Evolutionary conservation across 192 early-diverging fungal genomes (phyloP).

Genomic region (Coemansia sp.): DNA sequence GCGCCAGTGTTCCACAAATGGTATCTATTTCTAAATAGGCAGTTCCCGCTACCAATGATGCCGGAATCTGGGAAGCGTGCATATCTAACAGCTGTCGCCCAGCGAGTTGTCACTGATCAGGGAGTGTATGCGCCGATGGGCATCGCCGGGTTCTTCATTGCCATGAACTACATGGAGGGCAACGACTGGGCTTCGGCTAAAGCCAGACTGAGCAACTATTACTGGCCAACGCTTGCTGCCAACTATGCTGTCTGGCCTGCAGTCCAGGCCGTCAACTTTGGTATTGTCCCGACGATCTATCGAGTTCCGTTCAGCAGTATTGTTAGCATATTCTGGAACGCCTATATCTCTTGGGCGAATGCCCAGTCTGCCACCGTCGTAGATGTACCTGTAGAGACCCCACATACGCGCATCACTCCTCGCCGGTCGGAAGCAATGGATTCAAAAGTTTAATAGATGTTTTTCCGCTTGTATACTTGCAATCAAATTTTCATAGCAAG

Average conservation of each 20-base stretch:
- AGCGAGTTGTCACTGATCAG: slow-evolving; percentile 66
- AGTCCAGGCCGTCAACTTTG: slow-evolving; percentile 73
- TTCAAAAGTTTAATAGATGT: not conserved
- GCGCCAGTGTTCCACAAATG: slow-evolving; percentile 70
- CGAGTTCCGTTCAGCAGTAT: slow-evolving; percentile 71
- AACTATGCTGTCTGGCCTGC: slow-evolving; percentile 77
- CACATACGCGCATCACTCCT: slow-evolving; percentile 25
- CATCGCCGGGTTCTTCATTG: slow-evolving; percentile 62
- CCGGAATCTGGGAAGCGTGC: not conserved
- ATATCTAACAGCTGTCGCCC: slow-evolving; percentile 30
- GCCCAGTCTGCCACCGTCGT: slow-evolving; percentile 19
- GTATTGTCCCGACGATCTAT: slow-evolving; percentile 64
- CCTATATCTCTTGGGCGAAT: slow-evolving; percentile 70
- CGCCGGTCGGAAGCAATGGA: slow-evolving; percentile 9
- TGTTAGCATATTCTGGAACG: slow-evolving; percentile 74
- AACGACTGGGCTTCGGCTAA: slow-evolving; percentile 53
- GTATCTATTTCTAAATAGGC: slow-evolving; percentile 66
- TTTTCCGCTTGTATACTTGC: not conserved
- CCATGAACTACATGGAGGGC: slow-evolving; percentile 66
- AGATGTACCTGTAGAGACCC: slow-evolving; percentile 36
- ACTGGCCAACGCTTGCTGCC: slow-evolving; percentile 59
- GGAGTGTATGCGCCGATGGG: slow-evolving; percentile 67
- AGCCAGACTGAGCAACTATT: slow-evolving; percentile 61
- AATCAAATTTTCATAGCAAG: no score
- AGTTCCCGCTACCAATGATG: slow-evolving; percentile 55